Evolutionary conservation across 257 asterid genomes (phyloP).

Genomic region (Leptodermis oblonga): DNA sequence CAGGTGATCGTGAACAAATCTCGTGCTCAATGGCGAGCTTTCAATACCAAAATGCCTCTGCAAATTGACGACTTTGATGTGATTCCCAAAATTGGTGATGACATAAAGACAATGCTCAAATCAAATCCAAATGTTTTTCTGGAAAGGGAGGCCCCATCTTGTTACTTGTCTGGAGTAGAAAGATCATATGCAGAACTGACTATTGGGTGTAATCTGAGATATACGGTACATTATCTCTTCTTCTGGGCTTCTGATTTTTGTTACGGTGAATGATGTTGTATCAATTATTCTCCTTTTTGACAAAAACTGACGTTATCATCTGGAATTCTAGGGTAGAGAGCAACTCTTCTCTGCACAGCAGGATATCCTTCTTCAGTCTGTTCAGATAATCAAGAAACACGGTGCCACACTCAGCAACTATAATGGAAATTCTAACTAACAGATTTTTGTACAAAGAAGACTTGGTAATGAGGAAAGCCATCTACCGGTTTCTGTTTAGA

Average conservation of each 20-base stretch:
- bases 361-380: slow-evolving; percentile 69
- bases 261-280: not conserved
- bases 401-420: slow-evolving; percentile 65
- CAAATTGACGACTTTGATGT: slow-evolving; percentile 59
- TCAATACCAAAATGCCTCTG: slow-evolving; percentile 52
- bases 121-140: slow-evolving; percentile 65
- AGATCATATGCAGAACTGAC: slow-evolving; percentile 69
- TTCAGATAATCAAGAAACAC: slow-evolving; percentile 57
- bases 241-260: not conserved
- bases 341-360: slow-evolving; percentile 43
- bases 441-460: slow-evolving; percentile 6
- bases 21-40: slow-evolving; percentile 68
- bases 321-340: slow-evolving; percentile 52
- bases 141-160: slow-evolving; percentile 84
- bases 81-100: slow-evolving; percentile 67
- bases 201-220: slow-evolving; percentile 79
- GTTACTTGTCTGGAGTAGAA: slow-evolving; percentile 70
- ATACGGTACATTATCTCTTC: slow-evolving; percentile 35
- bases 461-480: slow-evolving; percentile 4
- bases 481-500: not conserved
- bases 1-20: slow-evolving; percentile 93
- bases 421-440: slow-evolving; percentile 14
- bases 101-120: slow-evolving; percentile 66
- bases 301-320: slow-evolving; percentile 9
- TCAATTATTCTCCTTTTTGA: not conserved